These are phyloP conservation scores for Rhodotorula graminis DNA, from an alignment of 768 basidiomycete species.

Conservation along the genomic window DNA sequence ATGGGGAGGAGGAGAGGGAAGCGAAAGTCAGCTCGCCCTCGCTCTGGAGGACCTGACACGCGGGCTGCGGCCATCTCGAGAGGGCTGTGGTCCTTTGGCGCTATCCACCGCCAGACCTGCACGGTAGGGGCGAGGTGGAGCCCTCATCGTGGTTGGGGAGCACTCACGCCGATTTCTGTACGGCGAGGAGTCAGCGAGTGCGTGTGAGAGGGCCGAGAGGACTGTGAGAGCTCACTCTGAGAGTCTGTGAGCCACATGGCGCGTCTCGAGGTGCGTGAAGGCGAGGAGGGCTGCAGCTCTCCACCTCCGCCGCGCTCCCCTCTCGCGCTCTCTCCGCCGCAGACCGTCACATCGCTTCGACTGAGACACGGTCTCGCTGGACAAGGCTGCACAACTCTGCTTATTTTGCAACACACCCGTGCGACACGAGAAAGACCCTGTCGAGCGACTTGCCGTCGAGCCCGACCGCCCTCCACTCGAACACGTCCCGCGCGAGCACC, in stretches of 20 bases:
- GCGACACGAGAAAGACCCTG: slow-evolving; percentile 13
- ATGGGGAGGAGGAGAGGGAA: not conserved
- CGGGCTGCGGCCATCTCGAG: too few species aligned
- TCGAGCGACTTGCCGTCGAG: slow-evolving; percentile 22
- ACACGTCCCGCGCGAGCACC: slow-evolving; percentile 15
- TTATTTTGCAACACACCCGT: not conserved
- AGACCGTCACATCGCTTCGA: not conserved
- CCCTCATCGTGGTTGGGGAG: not conserved
- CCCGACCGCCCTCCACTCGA: slow-evolving; percentile 32
- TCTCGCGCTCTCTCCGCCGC: not conserved
- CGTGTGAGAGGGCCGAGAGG: not conserved
- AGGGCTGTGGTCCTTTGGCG: too few species aligned
- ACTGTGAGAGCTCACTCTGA: slow-evolving; percentile 50
- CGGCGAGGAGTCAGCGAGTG: slow-evolving; percentile 34
- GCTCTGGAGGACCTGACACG: too few species aligned
- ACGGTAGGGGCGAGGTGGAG: too few species aligned
- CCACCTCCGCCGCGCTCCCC: not conserved
- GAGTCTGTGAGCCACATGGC: slow-evolving; percentile 52
- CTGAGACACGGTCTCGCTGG: not conserved
- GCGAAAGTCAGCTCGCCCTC: too few species aligned
- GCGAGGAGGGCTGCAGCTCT: too few species aligned
- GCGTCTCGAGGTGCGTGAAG: too few species aligned
- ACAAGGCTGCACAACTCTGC: too few species aligned
- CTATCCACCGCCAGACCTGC: too few species aligned
- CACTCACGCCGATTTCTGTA: slow-evolving; percentile 5